Evolutionary conservation across 2,329 filamentous ascomycete species (phyloP), one percentile per base, ranked within the genome.

Genomic region (Arachnomyces sp.): DNA sequence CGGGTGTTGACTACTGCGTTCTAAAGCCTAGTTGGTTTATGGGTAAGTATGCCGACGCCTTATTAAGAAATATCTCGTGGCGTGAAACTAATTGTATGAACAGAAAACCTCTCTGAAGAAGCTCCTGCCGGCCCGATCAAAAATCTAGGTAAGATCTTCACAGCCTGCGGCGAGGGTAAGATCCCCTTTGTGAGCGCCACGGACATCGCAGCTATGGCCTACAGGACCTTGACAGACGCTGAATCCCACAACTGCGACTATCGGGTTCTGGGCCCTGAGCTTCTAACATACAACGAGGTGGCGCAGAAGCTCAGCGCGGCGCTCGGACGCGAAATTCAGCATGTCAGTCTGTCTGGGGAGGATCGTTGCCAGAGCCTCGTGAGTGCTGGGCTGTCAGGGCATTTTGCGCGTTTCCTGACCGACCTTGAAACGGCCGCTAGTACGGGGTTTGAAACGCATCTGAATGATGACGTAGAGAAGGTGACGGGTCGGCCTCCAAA

Each of bases 1-100:
- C 68, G 3, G 39, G 29, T 4, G 48, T 68, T 1, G 65, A 67
- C 38, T 74, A 63, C 58, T 59, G 60, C 4, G 61, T 69, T 7
- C 40, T 75, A 47, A 50, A 67, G 43, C 67, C 70, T 8, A 68
- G 63, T 14, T 75, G 71, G 67, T 74, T 74, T 44, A 68, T 69
- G 56, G 57, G 66, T 68, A 32, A 14, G 30, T 28, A 4, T 31
- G 7, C 7, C 32, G 30, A 11, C 7, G 14, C 32, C 12, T 1
- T 11, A 28, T 28, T 9, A 7, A 21, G 8, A 3, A 1, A 3
- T 18, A 14, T 37, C 18, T 34, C n/a, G n/a, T n/a, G n/a, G 15
- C 9, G 8, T 16, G 11, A 46, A 17, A 18, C 4, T 32, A 18
- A 40, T 18, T 14, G 11, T 17, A 18, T 36, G 21, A 12, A 36